These are phyloP conservation scores for Zizania palustris DNA, from an alignment of 202 grass and related monocot species.

Conservation along the genomic window DNA sequence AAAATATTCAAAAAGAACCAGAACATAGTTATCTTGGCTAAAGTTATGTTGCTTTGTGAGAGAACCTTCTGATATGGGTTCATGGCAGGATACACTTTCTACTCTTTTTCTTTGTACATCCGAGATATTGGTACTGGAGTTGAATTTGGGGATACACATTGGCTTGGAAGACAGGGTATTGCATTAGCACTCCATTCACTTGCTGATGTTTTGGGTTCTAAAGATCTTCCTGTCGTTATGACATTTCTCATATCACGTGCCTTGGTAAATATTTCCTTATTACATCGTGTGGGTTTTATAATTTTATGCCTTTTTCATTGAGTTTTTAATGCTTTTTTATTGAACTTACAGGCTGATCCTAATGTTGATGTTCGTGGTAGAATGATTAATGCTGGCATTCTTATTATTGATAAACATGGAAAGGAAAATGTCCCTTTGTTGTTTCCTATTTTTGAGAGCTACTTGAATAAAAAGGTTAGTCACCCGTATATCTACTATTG, in stretches of 20 bases:
- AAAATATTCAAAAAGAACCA: slow-evolving; percentile 9
- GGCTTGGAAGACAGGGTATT: slow-evolving; percentile 94
- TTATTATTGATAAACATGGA: slow-evolving; percentile 96
- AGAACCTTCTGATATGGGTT: slow-evolving; percentile 8
- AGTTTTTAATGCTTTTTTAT: slow-evolving; percentile 35
- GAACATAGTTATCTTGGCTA: slow-evolving; percentile 28
- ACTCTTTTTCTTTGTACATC: slow-evolving; percentile 79
- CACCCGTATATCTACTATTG: slow-evolving; percentile 16
- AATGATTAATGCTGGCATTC: slow-evolving; percentile 98
- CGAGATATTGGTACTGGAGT: slow-evolving; percentile 66
- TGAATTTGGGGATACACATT: slow-evolving; percentile 64
- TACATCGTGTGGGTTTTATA: slow-evolving; percentile 31
- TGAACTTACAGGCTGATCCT: slow-evolving; percentile 81
- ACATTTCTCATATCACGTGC: slow-evolving; percentile 98
- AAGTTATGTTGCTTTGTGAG: slow-evolving; percentile 14
- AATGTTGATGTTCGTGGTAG: slow-evolving; percentile 87
- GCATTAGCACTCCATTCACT: slow-evolving; percentile 90
- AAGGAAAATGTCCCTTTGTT: slow-evolving; percentile 97
- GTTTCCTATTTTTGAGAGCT: slow-evolving; percentile 99
- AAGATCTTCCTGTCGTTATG: slow-evolving; percentile 96
- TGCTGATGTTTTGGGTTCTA: slow-evolving; percentile 86
- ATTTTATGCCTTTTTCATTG: slow-evolving; percentile 6
- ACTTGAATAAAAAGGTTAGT: slow-evolving; percentile 91
- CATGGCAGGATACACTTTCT: slow-evolving; percentile 84
- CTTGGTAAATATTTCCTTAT: slow-evolving; percentile 54